These are phyloP conservation scores for Rhizopus microsporus DNA, from an alignment of 371 early-diverging fungal species.

Conservation along the genomic window DNA sequence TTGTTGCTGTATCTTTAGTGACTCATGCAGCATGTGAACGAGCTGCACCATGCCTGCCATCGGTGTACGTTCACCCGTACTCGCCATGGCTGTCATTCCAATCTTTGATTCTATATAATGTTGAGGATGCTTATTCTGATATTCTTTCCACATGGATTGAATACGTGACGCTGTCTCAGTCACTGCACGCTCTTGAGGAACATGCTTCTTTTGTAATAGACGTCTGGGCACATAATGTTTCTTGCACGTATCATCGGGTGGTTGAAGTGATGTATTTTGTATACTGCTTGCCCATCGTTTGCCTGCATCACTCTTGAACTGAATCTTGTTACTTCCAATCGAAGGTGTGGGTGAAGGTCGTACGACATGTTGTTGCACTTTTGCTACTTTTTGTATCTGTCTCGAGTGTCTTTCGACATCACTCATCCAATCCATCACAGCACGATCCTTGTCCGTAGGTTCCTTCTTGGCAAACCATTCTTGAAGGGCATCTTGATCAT, in stretches of 20 bases:
- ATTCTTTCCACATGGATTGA: conserved; percentile 24
- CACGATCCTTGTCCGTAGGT: conserved; percentile 22
- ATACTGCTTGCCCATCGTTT: conserved; percentile 35
- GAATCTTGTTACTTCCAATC: conserved; percentile 22
- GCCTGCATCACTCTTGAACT: conserved; percentile 42
- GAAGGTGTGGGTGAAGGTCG: conserved; percentile 19
- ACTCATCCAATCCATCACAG: conserved; percentile 43
- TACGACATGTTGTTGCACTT: background rate
- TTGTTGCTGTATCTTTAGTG: conserved; percentile 28
- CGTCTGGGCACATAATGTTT: conserved; percentile 38
- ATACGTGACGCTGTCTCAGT: conserved; percentile 16
- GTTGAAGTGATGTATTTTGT: conserved; percentile 20
- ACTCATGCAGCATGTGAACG: conserved; percentile 28
- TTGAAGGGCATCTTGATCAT: conserved; percentile 35
- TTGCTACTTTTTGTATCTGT: conserved; percentile 6
- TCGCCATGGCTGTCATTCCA: conserved; percentile 10
- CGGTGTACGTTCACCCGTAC: conserved; percentile 21
- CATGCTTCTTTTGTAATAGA: conserved; percentile 9
- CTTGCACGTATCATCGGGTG: conserved; percentile 29
- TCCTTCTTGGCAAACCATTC: conserved; percentile 41
- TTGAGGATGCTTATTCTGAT: conserved; percentile 13
- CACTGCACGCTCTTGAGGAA: background rate
- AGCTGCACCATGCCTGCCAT: conserved; percentile 35
- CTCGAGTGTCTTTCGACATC: conserved; percentile 34
- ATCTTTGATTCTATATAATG: conserved; percentile 12